Base-by-base conservation (phyloP, 768 basidiomycete genomes). In the Trametes gibbosa region DNA sequence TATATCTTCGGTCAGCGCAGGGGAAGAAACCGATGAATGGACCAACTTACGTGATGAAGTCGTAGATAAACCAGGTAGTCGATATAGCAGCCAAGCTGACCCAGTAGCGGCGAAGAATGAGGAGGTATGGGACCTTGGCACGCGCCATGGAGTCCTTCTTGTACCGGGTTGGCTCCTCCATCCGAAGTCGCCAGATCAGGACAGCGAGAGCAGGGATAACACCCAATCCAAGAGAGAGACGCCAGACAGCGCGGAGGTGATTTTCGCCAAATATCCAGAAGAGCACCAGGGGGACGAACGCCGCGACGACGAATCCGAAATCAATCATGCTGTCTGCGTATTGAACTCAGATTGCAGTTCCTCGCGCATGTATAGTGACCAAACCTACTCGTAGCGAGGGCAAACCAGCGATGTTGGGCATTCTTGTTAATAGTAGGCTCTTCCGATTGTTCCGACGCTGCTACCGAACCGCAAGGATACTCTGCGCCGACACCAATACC, bases 401-500 rank as follows among this genome's bases (percentile, higher is more conserved):
- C 85, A 68, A 97, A 88, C 84, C 93, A 92, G 52, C 87, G 76
- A 70, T 95, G 89, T 67, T 93, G 95, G 5, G 89, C 81, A 53
- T 85, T 85, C 74, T 90, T 92, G 64, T 72, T 78, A 65, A 96
- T 87, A 9, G 82, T 84, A 9, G 83, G 78, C 70, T 91, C 89
- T 70, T 97, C 95, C 2, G 92, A 90, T 67, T 93, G 90, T 68
- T 97, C 95, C 1, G 91, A 88, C 7, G 88, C 89, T 5, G 92
- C 90, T 16, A 94, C 91, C 0, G 88, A 89, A 24, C 95, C 94
- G 62, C 91, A 92, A 7, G 95, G 95, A 64, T 95, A 95, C 71
- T 92, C 90, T 5, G 90, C 90, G 5, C 92, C 91, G 0, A 94
- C 80, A 23, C 94, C 94, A 53, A 95, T 87, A 37, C 95, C 95